Base-by-base conservation (phyloP, 2,329 filamentous ascomycete species). In the Talaromyces sp. region DNA sequence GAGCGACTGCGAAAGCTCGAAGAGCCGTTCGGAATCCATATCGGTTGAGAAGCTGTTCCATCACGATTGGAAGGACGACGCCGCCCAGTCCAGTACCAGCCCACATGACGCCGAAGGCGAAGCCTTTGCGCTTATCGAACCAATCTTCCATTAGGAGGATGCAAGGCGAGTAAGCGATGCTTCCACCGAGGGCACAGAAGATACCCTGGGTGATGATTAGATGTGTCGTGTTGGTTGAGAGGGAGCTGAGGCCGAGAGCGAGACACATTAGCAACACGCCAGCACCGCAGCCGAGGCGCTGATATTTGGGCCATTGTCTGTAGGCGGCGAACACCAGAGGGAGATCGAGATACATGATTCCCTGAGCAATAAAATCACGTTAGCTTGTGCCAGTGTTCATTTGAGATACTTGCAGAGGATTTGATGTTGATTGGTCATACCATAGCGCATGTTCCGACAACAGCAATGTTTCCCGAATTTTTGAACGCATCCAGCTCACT, bases 11-110 rank as follows among this genome's bases (percentile, higher is more conserved):
- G 58, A 74, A 77, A 2, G 74, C 68, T n/a, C 77, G 63, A 5
- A 80, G 54, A 0, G 77, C 75, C 1, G 70, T 75, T 0, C 66
- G 68, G 58, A 73, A 77, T 3, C 76, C 75, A 50, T 73, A 77
- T 7, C 51, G 64, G n/a, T 68, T 62, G 6, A 79, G 60, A 6
- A 77, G 55, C 61, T 69, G 72, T 60, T 77, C 66, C 7, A 80
- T 62, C 3, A 75, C 58, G 8, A 80, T 49, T 1, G 77, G 77
- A 30, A 80, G 65, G 11, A 76, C 67, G 4, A 72, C 73, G 8
- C 77, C 77, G 4, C 72, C 73, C 5, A 56, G 51, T 14, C 57
- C 49, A 16, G 55, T 60, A n/a, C 62, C 57, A 11, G 65, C 71
- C 73, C 76, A 77, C 44, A 77, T 73, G 1, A 73, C 52, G 1